Base-by-base conservation (phyloP, 495 filamentous ascomycete species). In the Aspergillus incahuasiensis region DNA sequence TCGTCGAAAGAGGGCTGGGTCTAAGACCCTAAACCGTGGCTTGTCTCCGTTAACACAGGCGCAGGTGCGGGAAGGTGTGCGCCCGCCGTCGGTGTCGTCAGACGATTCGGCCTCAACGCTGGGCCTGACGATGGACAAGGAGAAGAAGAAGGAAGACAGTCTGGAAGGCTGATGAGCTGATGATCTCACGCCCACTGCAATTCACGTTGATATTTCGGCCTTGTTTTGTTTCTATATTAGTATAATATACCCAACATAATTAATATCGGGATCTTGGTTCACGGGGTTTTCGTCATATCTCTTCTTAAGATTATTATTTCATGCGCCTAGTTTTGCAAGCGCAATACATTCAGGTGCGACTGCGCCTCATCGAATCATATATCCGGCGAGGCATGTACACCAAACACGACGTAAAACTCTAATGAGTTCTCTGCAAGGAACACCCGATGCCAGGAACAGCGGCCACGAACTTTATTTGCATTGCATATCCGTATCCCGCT, bases 11-110 rank as follows among this genome's bases (percentile, higher is more conserved):
- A 68, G 70, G 55, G 72, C 65, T 45, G 63, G 70, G 2, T 68
- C 71, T 30, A 74, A 71, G 40, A 60, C 66, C 9, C 54, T 69
- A 16, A 61, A 69, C 8, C 71, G 69, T 22, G 72, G 74, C 1
- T 34, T 73, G 28, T 76, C 75, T 20, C 72, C 75, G 53, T 55
- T 78, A 9, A 73, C 75, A 11, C 72, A 75, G 54, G 71, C 73
- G n/a, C 73, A 73, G 45, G 65, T 74, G 19, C 63, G 74, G 12
- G 75, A 78, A 47, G 71, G 73, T 35, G 64, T 73, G 19, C 66
- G 63, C 8, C 67, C 66, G 8, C 61, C 67, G 21, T 74, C 71
- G 1, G 68, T 74, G 25, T 73, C 73, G 5, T 74, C 71, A 6
- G 71, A 74, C 22, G 73, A 74, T 44, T 73, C 67, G 25, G 48